Base-by-base conservation (phyloP, 2,329 filamentous ascomycete species). In the Ophiostoma australiae region DNA sequence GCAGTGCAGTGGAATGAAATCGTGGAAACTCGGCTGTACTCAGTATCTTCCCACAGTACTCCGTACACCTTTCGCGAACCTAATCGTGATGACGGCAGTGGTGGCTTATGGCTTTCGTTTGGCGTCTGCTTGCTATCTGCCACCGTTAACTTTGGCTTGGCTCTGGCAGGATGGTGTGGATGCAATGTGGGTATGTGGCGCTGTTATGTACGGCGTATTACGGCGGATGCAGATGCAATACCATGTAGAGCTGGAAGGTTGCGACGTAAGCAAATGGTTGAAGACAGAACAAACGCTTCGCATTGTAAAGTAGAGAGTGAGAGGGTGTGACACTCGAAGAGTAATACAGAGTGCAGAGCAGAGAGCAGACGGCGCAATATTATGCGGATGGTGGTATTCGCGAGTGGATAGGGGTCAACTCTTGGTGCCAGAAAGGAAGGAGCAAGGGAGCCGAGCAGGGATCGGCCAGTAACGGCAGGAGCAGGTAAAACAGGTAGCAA, bases 321-420 rank as follows among this genome's bases (percentile, higher is more conserved):
- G 20, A 5, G 6, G 15, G 17, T 2, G 37, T 8, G n/a, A n/a
- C n/a, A n/a, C n/a, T n/a, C n/a, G n/a, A 55, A 17, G 48, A 55
- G 11, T 8, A 55, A n/a, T 5, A 27, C 23, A 27, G 3, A 23
- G 52, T 11, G 10, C 6, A 27, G 13, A 58, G 52, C 27, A 31
- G 27, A 31, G 27, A 31, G 27, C 27, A 31, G 27, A 31, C 27
- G 27, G 27, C 27, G n/a, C 27, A 31, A 31, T 31, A 58, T 58
- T 31, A 58, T 58, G 52, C 52, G 20, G n/a, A 58, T 58, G 52
- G 52, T 58, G 52, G 23, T 15, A 58, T 58, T 58, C 23, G 52
- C 23, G 52, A 58, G 52, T 27, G 52, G 52, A 27, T 17, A 58
- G 52, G 52, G 52, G 52, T 17, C 52, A 6, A 58, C 27, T 17